Evolutionary conservation across 306 rosid genomes (phyloP), one percentile per base, ranked within the genome.

Genomic region (Cicer arietinum): DNA sequence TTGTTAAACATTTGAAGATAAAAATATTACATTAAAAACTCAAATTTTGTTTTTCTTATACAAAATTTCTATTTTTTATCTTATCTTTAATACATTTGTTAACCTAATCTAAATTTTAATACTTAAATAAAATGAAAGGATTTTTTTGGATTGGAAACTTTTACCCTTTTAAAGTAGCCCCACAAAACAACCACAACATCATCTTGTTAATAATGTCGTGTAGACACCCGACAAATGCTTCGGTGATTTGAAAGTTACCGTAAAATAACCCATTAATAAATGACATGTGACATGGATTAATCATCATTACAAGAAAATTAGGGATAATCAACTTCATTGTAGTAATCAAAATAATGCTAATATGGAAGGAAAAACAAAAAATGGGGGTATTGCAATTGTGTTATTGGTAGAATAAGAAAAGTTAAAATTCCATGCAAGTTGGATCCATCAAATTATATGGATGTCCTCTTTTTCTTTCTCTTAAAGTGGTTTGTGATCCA

Each of bases 401-500:
- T 16, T 13, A 48, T 8, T 37, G 6, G 3, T 30, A 75, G 47
- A 43, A 16, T 53, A 8, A 40, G 72, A 10, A 40, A 74, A 76
- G 40, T 10, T 60, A 37, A 16, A 18, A 61, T 39, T 76, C 8
- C 74, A 76, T 37, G 62, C 53, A 63, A 63, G 42, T 39, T 69
- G 47, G 7, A 46, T 72, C 60, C 22, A 57, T 20, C 42, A 3
- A 69, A 17, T 54, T 73, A 78, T 48, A 79, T 82, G 52, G 90
- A 20, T 56, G 87, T 14, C 46, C 75, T 75, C 75, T 84, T 85
- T 79, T 81, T 84, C 85, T 25, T 86, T 79, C 82, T 84, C 85
- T 86, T 88, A 80, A 91, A 79, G 53, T 86, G 95, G 71, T 72
- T 89, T 80, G 80, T 91, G 88, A 89, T 87, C 96, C 94, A 88